These are phyloP conservation scores for Claviceps africana DNA, from an alignment of 2,329 filamentous ascomycete species.

Conservation along the genomic window DNA sequence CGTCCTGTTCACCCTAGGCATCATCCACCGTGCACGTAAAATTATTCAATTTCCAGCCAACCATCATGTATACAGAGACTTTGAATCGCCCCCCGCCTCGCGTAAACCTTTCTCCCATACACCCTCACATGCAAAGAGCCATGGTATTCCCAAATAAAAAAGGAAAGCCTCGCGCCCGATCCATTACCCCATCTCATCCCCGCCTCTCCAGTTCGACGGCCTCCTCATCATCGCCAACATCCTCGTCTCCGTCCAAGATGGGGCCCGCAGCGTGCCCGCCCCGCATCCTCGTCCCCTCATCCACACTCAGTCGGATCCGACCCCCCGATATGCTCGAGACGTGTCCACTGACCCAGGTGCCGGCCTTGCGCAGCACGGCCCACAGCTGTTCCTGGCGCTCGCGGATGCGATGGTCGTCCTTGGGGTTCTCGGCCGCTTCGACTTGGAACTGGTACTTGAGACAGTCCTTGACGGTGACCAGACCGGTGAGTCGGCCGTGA, in stretches of 20 bases:
- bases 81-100: too few relatives aligned
- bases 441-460: conserved; percentile 95
- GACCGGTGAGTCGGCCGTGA: conserved; percentile 64
- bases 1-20: too few relatives aligned
- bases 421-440: conserved; percentile 67
- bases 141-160: too few relatives aligned
- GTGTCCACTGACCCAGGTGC: conserved; percentile 44
- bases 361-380: conserved; percentile 37
- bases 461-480: conserved; percentile 95
- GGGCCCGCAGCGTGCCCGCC: conserved; percentile 10
- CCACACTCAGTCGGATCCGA: conserved; percentile 36
- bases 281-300: conserved; percentile 32
- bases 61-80: too few relatives aligned
- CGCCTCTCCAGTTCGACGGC: conserved; percentile 30
- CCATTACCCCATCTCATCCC: conserved; percentile 9
- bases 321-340: conserved; percentile 41
- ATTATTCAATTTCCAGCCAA: too few relatives aligned
- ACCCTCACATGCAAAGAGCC: too few relatives aligned
- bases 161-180: too few relatives aligned
- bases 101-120: too few relatives aligned
- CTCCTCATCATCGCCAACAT: conserved; percentile 25
- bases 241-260: conserved; percentile 30
- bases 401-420: conserved; percentile 40
- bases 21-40: too few relatives aligned
- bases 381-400: conserved; percentile 53